phyloP scores from a whole-genome alignment of 108 stramenopile species.

The Nitzschia sp. region DNA sequence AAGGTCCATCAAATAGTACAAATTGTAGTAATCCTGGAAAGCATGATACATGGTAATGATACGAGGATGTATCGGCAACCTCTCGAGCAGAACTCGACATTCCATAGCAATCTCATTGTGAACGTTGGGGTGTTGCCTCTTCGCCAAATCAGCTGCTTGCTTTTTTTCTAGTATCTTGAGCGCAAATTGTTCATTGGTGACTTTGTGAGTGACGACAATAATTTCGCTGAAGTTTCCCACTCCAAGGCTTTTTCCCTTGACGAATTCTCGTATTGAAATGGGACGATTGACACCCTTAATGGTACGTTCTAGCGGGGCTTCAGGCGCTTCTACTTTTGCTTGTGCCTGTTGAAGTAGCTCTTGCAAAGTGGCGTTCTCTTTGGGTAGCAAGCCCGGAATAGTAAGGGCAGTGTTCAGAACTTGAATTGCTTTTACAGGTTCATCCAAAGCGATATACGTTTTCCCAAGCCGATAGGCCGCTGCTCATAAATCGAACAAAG shows the following conservation, averaged over 20 bases:
- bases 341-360: constrained; percentile 42
- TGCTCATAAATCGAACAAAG: too few relatives aligned
- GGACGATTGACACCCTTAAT: constrained; percentile 57
- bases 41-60: constrained; percentile 85
- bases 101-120: constrained; percentile 98
- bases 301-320: constrained; percentile 42
- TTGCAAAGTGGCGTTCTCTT: constrained; percentile 54
- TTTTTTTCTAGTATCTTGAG: constrained; percentile 96
- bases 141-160: constrained; percentile 80
- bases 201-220: constrained; percentile 72
- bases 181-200: constrained; percentile 89
- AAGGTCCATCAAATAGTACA: constrained; percentile 91
- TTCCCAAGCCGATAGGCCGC: constrained; percentile 82
- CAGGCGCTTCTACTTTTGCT: constrained; percentile 8
- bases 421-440: constrained; percentile 45
- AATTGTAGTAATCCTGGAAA: constrained; percentile 84
- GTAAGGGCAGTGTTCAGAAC: constrained; percentile 20
- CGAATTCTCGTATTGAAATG: constrained; percentile 78
- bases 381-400: constrained; percentile 8
- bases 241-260: constrained; percentile 61
- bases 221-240: constrained; percentile 92
- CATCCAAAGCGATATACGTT: constrained; percentile 59
- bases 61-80: constrained; percentile 55
- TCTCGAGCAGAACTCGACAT: constrained; percentile 78
- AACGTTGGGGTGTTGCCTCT: constrained; percentile 90